A percentile compares a stretch with the other conserved stretches of the same genome.
Conservation (phyloP, 176 grass and related monocot genomes). For the Rhynchospora tenuis region DNA sequence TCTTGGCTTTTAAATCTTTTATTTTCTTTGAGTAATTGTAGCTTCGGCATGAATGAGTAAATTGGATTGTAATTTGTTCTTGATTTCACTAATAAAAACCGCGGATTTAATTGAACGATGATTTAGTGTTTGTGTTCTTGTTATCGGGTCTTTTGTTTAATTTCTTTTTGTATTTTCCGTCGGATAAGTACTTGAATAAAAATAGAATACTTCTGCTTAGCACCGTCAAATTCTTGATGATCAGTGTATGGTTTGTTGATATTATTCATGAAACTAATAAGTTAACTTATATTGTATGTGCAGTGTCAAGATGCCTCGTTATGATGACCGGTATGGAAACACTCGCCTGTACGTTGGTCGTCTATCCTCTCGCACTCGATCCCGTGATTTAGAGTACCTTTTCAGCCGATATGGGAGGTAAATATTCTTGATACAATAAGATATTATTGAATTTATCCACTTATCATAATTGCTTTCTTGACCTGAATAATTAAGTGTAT, state of each 20-base stretch:
- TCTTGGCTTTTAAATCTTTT: background rate
- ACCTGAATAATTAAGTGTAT: background rate
- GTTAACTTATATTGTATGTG: background rate
- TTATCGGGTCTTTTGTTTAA: background rate
- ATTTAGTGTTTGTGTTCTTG: background rate
- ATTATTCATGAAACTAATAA: background rate
- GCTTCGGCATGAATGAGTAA: background rate
- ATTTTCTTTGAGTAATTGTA: background rate
- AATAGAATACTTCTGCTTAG: no score
- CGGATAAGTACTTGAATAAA: no score
- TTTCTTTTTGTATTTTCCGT: background rate
- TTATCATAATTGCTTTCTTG: background rate
- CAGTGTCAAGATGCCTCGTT: slow-evolving; percentile 84
- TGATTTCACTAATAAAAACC: background rate
- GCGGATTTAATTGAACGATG: background rate
- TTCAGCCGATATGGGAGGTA: slow-evolving; percentile 98
- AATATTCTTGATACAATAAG: background rate
- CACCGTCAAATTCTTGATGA: background rate
- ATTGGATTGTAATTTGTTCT: background rate
- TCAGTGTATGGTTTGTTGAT: background rate
- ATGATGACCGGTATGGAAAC: slow-evolving; percentile 68
- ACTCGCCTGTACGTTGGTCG: slow-evolving; percentile 84
- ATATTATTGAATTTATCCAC: background rate
- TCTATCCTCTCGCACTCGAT: slow-evolving; percentile 64
- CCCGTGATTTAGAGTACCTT: slow-evolving; percentile 79